phyloP scores from a whole-genome alignment of 805 yeast genomes.

The Cyberlindnera japonica region DNA sequence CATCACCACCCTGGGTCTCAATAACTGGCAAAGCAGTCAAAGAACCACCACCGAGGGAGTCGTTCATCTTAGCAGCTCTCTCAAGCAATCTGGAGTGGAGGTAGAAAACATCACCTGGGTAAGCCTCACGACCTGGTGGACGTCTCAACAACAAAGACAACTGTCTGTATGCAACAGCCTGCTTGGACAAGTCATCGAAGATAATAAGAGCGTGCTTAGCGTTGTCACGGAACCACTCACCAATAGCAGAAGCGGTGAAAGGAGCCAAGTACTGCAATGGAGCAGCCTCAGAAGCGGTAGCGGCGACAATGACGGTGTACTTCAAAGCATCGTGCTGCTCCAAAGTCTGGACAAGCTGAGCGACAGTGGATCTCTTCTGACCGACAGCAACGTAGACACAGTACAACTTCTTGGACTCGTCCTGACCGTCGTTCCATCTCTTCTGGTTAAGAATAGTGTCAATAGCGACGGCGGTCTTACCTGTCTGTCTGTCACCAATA shows the following conservation, averaged over 20 bases:
- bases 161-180: slow-evolving; percentile 99
- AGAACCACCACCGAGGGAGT: slow-evolving; percentile 86
- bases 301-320: slow-evolving; percentile 97
- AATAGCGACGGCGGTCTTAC: slow-evolving; percentile 98
- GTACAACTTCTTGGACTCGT: slow-evolving; percentile 97
- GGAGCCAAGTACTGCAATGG: slow-evolving; percentile 99
- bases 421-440: slow-evolving; percentile 94
- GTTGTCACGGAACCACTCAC: slow-evolving; percentile 99
- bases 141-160: slow-evolving; percentile 87
- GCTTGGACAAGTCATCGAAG: slow-evolving; percentile 98
- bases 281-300: slow-evolving; percentile 99
- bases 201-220: slow-evolving; percentile 95
- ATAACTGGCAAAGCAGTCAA: slow-evolving; percentile 94
- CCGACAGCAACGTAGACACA: slow-evolving; percentile 99
- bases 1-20: slow-evolving; percentile 99
- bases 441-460: slow-evolving; percentile 98
- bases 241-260: slow-evolving; percentile 98
- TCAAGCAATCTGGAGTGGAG: slow-evolving; percentile 75
- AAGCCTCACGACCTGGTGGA: slow-evolving; percentile 28
- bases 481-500: slow-evolving; percentile 99
- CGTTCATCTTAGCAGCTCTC: slow-evolving; percentile 97
- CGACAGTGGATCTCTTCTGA: slow-evolving; percentile 99
- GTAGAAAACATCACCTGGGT: slow-evolving; percentile 28
- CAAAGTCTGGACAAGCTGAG: slow-evolving; percentile 98
- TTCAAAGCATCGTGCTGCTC: slow-evolving; percentile 98